phyloP scores from a whole-genome alignment of 441 rosid genomes.

The Pelargonium australe region DNA sequence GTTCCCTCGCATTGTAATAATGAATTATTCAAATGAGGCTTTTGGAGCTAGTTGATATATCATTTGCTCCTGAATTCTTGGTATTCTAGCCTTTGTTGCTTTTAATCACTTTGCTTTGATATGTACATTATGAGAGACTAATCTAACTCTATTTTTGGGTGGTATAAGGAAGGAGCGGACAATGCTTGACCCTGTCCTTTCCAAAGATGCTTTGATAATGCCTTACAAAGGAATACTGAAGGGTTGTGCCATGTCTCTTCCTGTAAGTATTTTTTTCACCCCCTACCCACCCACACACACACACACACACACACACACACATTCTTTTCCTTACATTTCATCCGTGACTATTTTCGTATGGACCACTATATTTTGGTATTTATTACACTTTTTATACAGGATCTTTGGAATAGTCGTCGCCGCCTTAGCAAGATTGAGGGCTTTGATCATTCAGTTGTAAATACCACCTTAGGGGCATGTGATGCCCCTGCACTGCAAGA shows the following conservation, averaged over 20 bases:
- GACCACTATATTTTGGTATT: background rate
- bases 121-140: background rate
- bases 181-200: conserved; percentile 54
- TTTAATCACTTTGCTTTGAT: background rate
- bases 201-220: conserved; percentile 60
- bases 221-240: conserved; percentile 78
- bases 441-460: conserved; percentile 75
- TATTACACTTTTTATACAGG: conserved; percentile 32
- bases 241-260: conserved; percentile 81
- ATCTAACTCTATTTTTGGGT: conserved; percentile 1
- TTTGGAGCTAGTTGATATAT: background rate
- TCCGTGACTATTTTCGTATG: background rate
- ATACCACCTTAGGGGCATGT: conserved; percentile 75
- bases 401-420: conserved; percentile 73
- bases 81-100: background rate
- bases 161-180: conserved; percentile 77
- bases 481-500: conserved; percentile 57
- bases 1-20: conserved; percentile 8
- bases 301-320: background rate
- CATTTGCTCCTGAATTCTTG: background rate
- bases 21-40: background rate
- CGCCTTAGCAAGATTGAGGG: conserved; percentile 72
- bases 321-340: background rate
- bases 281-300: background rate
- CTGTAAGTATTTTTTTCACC: conserved; percentile 40